These are phyloP conservation scores for Leucocoprinus sp. DNA, from an alignment of 768 basidiomycete genomes.

Conservation along the genomic window DNA sequence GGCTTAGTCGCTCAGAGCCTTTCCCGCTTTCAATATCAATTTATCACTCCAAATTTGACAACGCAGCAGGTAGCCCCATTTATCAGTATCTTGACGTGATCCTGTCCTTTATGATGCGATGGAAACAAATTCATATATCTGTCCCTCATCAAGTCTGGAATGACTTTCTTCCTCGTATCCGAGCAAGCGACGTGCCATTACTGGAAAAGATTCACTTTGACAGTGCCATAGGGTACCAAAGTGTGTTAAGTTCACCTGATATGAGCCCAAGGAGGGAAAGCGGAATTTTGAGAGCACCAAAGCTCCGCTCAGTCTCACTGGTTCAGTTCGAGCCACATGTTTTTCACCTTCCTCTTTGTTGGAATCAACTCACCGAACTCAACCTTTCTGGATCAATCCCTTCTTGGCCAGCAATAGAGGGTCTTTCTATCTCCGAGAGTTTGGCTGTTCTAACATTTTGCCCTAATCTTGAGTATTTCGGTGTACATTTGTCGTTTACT, in stretches of 20 bases:
- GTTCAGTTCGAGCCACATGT: conserved; percentile 9
- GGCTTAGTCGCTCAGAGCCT: conserved; percentile 11
- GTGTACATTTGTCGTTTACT: conserved; percentile 9
- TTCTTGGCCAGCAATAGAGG: conserved; percentile 6
- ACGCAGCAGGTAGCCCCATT: conserved; percentile 6
- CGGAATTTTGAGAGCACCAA: conserved; percentile 7
- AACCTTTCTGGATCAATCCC: conserved; percentile 8
- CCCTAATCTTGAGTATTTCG: conserved; percentile 8
- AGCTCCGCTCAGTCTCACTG: conserved; percentile 3
- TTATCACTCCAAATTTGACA: conserved; percentile 6
- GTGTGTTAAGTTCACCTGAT: conserved; percentile 7
- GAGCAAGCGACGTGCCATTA: conserved; percentile 4
- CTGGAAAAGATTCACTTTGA: conserved; percentile 11
- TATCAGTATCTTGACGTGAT: conserved; percentile 10
- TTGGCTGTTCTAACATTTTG: conserved; percentile 7
- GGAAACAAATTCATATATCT: conserved; percentile 12
- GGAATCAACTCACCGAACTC: conserved; percentile 8
- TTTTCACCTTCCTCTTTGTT: conserved; percentile 9
- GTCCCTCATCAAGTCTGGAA: conserved; percentile 8
- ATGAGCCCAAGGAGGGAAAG: conserved; percentile 5
- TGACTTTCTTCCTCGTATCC: conserved; percentile 8
- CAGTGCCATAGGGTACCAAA: conserved; percentile 8
- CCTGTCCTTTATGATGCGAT: conserved; percentile 1
- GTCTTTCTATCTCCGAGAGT: conserved; percentile 7
- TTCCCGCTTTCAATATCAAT: conserved; percentile 12